phyloP scores from a whole-genome alignment of 129 eudicot genomes.

The Lactuca saligna region DNA sequence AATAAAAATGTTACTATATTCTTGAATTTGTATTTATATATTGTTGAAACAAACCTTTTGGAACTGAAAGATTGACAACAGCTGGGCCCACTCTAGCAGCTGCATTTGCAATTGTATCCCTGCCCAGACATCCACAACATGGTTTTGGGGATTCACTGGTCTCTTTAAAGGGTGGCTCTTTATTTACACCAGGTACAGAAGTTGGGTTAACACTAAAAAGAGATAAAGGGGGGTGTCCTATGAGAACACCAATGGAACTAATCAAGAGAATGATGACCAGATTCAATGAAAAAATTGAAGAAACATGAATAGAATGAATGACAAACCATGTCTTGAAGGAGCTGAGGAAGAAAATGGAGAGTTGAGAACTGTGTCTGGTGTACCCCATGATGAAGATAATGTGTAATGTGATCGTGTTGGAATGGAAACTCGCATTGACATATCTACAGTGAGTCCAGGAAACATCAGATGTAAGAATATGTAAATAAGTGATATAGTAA shows the following conservation, averaged over 20 bases:
- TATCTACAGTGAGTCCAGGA: constrained; percentile 31
- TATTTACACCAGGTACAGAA: constrained; percentile 44
- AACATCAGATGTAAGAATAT: constrained; percentile 18
- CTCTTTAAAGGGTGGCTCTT: constrained; percentile 33
- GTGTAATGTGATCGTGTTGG: constrained; percentile 31
- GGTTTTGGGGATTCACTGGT: constrained; percentile 46
- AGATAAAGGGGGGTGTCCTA: constrained; percentile 50
- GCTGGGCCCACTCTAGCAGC: constrained; percentile 96
- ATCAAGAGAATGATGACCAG: neutral
- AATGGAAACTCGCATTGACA: constrained; percentile 39
- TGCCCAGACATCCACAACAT: constrained; percentile 72
- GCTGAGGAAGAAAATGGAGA: constrained; percentile 31
- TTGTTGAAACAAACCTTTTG: constrained; percentile 49
- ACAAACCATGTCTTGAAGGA: constrained; percentile 42
- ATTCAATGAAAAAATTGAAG: neutral
- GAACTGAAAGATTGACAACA: constrained; percentile 87
- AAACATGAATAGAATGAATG: constrained; percentile 4
- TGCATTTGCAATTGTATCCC: constrained; percentile 90
- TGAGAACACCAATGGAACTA: constrained; percentile 26
- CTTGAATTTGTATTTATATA: neutral
- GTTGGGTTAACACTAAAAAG: constrained; percentile 41
- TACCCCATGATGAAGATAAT: constrained; percentile 36
- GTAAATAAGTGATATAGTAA: neutral
- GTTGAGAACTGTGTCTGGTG: constrained; percentile 24
- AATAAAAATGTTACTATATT: neutral